These are phyloP conservation scores for Jackrogersella multiformis DNA, from an alignment of 495 filamentous ascomycete species.

Conservation along the genomic window DNA sequence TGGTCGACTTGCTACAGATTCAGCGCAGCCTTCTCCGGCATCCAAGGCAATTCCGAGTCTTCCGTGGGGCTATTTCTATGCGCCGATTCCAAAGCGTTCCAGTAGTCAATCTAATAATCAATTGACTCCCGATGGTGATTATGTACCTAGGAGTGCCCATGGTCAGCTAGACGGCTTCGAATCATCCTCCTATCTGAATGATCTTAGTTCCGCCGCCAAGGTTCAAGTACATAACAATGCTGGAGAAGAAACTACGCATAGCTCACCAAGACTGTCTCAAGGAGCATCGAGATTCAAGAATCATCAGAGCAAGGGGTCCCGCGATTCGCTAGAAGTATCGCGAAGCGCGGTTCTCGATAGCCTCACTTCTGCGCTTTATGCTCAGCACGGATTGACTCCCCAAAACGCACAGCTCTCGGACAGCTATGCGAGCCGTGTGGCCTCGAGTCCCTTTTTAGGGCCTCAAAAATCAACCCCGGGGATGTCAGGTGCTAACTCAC, in stretches of 20 bases:
- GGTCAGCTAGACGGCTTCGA: conserved; percentile 31
- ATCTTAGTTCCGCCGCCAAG: conserved; percentile 15
- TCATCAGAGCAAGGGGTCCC: conserved; percentile 20
- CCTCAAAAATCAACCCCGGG: conserved; percentile 8
- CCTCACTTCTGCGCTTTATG: conserved; percentile 35
- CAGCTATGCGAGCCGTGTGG: conserved; percentile 2
- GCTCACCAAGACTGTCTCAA: neutral
- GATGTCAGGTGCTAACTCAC: conserved; percentile 9
- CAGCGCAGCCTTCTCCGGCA: conserved; percentile 49
- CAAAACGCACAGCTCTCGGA: conserved; percentile 6
- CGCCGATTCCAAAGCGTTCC: conserved; percentile 43
- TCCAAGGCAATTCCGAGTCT: conserved; percentile 53
- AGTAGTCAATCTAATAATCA: conserved; percentile 37
- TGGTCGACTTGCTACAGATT: conserved; percentile 34
- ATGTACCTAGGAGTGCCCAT: conserved; percentile 39
- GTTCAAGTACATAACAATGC: neutral
- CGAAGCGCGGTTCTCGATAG: conserved; percentile 41
- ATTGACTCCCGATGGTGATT: conserved; percentile 22
- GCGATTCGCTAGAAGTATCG: conserved; percentile 36
- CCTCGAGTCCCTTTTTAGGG: conserved; percentile 12
- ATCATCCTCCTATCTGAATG: conserved; percentile 37
- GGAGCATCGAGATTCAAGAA: neutral
- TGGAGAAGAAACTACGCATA: neutral
- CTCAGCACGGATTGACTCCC: conserved; percentile 37
- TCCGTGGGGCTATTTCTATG: conserved; percentile 57